Base-by-base conservation (phyloP, 1,139 yeast species). In the Meyerozyma guilliermondii region DNA sequence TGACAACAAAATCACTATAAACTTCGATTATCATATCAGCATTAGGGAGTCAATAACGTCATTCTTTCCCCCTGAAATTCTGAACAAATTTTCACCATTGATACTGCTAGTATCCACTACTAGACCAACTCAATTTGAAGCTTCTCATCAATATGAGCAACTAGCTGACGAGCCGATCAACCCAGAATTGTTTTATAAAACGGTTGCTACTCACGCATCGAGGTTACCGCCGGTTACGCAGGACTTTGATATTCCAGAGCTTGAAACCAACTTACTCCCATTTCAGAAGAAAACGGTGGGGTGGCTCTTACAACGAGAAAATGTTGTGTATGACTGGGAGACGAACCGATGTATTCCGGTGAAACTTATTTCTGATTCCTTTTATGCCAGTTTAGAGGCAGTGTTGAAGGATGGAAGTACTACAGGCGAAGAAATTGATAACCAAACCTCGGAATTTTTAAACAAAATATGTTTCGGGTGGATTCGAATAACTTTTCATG, bases 231-330 rank as follows among this genome's bases (percentile, higher is more conserved):
- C 43, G 0, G 49, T 54, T 3, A 50, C 48, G 2, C 49, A 49
- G 4, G 49, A 53, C 3, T 59, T 65, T 44, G 69, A 68, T 26
- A 54, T 74, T n/a, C 76, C 80, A 0, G 80, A 73, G 35, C 59
- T 82, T 14, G 72, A 67, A 23, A 71, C 83, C 0, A 62, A 65
- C 5, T 60, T 82, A 10, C 58, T 83, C 18, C 67, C 68, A 6
- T 87, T 82, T 49, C 95, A 87, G 54, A 65, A 71, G 5, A 78
- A 75, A 41, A 74, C 92, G 0, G 76, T 87, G 0, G 59, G 68
- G 22, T 87, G 95, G 95, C 65, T 83, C 50, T 58, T 87, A 6
- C 50, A 63, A 0, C 72, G 71, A 47, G 95, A 87, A 55, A 77
- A 82, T 27, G 74, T 72, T n/a, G 42, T 45, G 6, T 68, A 76